Conservation (phyloP, 495 filamentous ascomycete genomes). For the Mytilinidion resinicola region DNA sequence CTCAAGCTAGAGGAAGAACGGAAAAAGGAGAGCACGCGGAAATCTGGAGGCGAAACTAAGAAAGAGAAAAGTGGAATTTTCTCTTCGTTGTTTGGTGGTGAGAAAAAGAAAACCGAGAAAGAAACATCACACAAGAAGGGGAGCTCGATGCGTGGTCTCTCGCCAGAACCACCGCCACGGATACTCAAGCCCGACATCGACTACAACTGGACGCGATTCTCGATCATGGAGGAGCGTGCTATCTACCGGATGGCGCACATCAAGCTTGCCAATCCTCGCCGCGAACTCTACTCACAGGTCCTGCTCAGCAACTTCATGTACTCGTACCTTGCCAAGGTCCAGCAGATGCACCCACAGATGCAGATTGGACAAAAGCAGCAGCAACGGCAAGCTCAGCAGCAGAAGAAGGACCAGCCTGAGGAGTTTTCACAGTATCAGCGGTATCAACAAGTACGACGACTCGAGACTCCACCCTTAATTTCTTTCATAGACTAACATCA, state of each 20-base stretch:
- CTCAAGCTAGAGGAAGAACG: slow-evolving; percentile 74
- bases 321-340: slow-evolving; percentile 95
- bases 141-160: slow-evolving; percentile 63
- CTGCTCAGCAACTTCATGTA: slow-evolving; percentile 99
- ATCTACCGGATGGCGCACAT: slow-evolving; percentile 99
- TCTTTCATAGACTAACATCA: slow-evolving; percentile 9
- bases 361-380: slow-evolving; percentile 57
- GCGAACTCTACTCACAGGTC: slow-evolving; percentile 89
- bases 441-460: slow-evolving; percentile 55
- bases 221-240: slow-evolving; percentile 90
- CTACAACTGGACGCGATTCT: slow-evolving; percentile 93
- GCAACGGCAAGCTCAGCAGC: slow-evolving; percentile 56
- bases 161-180: slow-evolving; percentile 68
- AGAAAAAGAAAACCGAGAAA: slow-evolving; percentile 67
- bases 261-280: slow-evolving; percentile 93
- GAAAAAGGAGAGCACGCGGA: slow-evolving; percentile 71
- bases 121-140: slow-evolving; percentile 63
- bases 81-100: slow-evolving; percentile 82
- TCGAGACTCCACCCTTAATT: neutral
- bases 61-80: slow-evolving; percentile 84
- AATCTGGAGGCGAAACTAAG: slow-evolving; percentile 63
- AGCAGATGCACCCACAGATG: slow-evolving; percentile 94
- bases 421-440: slow-evolving; percentile 58
- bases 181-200: slow-evolving; percentile 77
- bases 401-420: slow-evolving; percentile 51